Base-by-base conservation (phyloP, 108 stramenopile genomes). In the Skeletonema grethae region DNA sequence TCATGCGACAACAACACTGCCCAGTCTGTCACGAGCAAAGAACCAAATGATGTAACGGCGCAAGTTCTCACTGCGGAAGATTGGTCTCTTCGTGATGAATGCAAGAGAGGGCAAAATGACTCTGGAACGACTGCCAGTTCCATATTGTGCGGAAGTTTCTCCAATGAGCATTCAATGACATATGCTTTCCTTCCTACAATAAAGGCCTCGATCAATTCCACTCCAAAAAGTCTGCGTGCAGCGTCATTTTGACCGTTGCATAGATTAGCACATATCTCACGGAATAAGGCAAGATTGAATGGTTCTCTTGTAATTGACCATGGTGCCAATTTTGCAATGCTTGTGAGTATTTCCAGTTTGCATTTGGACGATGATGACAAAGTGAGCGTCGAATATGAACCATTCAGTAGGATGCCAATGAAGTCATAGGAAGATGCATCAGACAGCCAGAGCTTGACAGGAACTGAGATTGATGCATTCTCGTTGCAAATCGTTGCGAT, bases 11-110 rank as follows among this genome's bases (percentile, higher is more conserved):
- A 65, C 62, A 87, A 59, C 11, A 53, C 61, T 5, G 50, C 36
- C 91, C 91, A 92, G 65, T 92, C 91, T 20, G 48, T 12, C 25
- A 63, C 28, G 0, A 65, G 50, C 28, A 92, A 56, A 20, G 66
- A 67, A 11, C 82, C 86, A 57, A 80, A 88, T 24, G 80, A 75
- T 5, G 65, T 60, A 50, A 69, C 67, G 64, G 65, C 55, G 46
- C 38, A 58, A 34, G 72, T 43, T 70, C 84, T 39, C 25, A 73
- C 72, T 16, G 66, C 65, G 58, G 76, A 59, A 20, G 65, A 63
- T 12, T 31, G 12, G 73, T 78, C 72, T 20, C 57, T 46, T 25
- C 77, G 38, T 38, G 81, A 72, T 28, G 50, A 53, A 16, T 61
- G 53, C 45, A 82, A 43, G 13, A 78, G 45, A 56, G 76, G 77